Percentiles rank a stretch among this genome's conserved stretches.
Evolutionary conservation across 345 rosid species (phyloP).

Genomic region (Euphorbia pulcherrima): DNA sequence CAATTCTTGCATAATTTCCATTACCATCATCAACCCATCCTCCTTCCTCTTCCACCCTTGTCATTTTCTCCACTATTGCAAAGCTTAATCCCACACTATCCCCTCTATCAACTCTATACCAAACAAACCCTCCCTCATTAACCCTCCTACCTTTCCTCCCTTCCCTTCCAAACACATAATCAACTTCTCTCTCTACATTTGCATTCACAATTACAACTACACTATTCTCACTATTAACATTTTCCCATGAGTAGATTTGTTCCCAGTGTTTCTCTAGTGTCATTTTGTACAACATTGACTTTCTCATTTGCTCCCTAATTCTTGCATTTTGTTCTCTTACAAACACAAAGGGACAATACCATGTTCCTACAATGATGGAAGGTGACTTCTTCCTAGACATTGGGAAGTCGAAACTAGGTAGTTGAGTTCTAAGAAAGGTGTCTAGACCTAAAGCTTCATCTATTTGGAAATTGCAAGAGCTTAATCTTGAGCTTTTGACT

Average conservation of each 20-base stretch:
- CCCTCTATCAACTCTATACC: conserved; percentile 38
- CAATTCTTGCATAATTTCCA: conserved; percentile 47
- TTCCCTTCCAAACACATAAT: conserved; percentile 41
- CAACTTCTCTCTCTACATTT: conserved; percentile 39
- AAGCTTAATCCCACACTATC: conserved; percentile 46
- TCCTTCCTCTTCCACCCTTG: conserved; percentile 59
- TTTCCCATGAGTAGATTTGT: conserved; percentile 43
- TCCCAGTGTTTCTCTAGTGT: conserved; percentile 70
- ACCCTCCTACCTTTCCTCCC: conserved; percentile 35
- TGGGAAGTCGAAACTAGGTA: conserved; percentile 47
- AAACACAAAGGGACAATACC: conserved; percentile 78
- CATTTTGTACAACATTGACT: conserved; percentile 54
- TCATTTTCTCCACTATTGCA: conserved; percentile 69
- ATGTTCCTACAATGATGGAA: conserved; percentile 48
- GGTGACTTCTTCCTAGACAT: conserved; percentile 35
- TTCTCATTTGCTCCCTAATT: conserved; percentile 47
- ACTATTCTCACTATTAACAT: conserved; percentile 4
- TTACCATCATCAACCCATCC: conserved; percentile 44
- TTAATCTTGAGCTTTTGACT: conserved; percentile 35
- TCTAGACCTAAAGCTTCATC: conserved; percentile 67
- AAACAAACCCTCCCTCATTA: conserved; percentile 41
- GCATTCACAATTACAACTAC: conserved; percentile 32
- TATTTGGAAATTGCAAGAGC: conserved; percentile 30
- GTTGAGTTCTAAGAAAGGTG: conserved; percentile 41
- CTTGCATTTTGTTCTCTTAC: conserved; percentile 42